These are phyloP conservation scores for Linnemannia schmuckeri DNA, from an alignment of 192 early-diverging fungal genomes.

Conservation along the genomic window DNA sequence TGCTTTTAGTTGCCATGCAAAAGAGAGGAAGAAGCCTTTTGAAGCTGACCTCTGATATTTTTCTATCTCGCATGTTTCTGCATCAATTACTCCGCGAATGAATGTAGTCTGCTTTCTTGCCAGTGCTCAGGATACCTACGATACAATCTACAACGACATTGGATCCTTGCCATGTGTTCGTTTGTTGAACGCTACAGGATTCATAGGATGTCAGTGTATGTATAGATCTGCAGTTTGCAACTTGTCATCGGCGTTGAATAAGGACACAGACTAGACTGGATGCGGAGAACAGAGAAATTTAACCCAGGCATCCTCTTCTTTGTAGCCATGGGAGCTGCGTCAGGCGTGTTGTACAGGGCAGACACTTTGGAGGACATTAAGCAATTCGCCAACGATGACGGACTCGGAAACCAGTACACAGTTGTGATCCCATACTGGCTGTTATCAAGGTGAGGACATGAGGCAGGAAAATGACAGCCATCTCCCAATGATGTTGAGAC, in stretches of 20 bases:
- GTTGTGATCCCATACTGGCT: constrained; percentile 74
- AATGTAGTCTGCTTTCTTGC: constrained; percentile 21
- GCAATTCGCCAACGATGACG: constrained; percentile 55
- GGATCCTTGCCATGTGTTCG: constrained; percentile 68
- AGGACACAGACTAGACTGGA: not conserved
- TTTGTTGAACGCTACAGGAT: constrained; percentile 66
- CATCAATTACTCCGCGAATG: not conserved
- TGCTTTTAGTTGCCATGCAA: too few relatives aligned
- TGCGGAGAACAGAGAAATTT: too few relatives aligned
- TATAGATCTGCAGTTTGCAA: not conserved
- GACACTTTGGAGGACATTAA: constrained; percentile 63
- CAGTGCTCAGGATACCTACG: constrained; percentile 32
- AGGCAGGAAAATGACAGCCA: not conserved
- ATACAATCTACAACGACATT: constrained; percentile 60
- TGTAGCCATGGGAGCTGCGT: constrained; percentile 53
- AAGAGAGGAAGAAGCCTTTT: not conserved
- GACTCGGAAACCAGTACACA: constrained; percentile 62
- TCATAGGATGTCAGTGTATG: constrained; percentile 73
- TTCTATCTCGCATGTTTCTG: not conserved
- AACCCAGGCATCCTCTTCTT: not conserved
- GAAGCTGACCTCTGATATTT: not conserved
- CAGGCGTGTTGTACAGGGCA: constrained; percentile 71
- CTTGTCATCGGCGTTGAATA: not conserved
- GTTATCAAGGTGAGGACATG: constrained; percentile 63
- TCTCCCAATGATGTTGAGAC: not conserved